phyloP scores from a whole-genome alignment of 2,329 filamentous ascomycete species.

The Didymellaceae sp. region DNA sequence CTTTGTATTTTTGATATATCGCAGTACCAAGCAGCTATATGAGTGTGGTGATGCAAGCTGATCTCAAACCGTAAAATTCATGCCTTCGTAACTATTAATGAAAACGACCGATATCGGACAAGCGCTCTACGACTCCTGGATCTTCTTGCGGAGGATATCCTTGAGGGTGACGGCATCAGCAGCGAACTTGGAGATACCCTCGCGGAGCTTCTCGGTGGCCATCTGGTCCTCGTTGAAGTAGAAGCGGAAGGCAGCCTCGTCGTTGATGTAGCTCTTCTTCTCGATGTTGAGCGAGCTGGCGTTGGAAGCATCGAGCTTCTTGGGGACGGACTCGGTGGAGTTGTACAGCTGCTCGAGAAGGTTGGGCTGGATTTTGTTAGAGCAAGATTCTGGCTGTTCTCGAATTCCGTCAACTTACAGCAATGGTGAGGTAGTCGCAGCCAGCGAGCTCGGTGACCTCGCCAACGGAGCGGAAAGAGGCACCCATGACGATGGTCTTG shows the following conservation, averaged over 20 bases:
- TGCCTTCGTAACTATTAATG: conserved; percentile 26
- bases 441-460: conserved; percentile 98
- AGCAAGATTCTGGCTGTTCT: background rate
- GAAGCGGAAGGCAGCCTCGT: conserved; percentile 94
- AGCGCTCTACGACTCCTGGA: conserved; percentile 53
- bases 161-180: conserved; percentile 95
- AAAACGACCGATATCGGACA: conserved; percentile 36
- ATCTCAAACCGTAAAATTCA: conserved; percentile 29
- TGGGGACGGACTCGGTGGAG: conserved; percentile 78
- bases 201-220: conserved; percentile 98
- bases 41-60: conserved; percentile 17
- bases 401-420: conserved; percentile 61
- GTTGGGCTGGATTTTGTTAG: conserved; percentile 67
- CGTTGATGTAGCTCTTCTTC: conserved; percentile 89
- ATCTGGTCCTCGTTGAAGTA: conserved; percentile 99
- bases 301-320: conserved; percentile 82
- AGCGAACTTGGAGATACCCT: conserved; percentile 99
- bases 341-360: conserved; percentile 94
- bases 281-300: conserved; percentile 75
- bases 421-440: conserved; percentile 98
- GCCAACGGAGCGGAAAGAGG: conserved; percentile 93
- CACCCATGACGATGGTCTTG: conserved; percentile 99
- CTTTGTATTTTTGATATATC: conserved; percentile 26
- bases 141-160: conserved; percentile 87
- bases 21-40: conserved; percentile 22